Conservation (phyloP, 2,329 filamentous ascomycete species). For the Fusarium buxicola region DNA sequence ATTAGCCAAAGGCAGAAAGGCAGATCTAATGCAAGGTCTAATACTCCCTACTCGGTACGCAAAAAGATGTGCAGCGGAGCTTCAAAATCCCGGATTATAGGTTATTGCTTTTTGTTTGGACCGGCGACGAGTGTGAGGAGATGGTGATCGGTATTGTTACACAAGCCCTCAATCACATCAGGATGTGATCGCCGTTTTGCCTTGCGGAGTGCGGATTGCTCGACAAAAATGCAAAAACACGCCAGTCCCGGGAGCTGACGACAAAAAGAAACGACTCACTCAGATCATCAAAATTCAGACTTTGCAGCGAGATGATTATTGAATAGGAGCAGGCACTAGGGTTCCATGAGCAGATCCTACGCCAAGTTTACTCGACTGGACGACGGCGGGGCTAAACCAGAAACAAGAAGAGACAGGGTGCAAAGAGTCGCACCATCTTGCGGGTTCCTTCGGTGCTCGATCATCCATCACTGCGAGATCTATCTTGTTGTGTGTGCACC, state of each 20-base stretch:
- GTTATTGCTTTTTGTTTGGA: constrained; percentile 6
- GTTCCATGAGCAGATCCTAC: constrained; percentile 40
- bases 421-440: not conserved
- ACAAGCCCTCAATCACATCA: constrained; percentile 25
- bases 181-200: constrained; percentile 29
- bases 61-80: constrained; percentile 25
- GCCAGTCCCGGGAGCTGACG: constrained; percentile 7
- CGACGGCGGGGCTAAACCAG: constrained; percentile 29
- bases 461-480: not conserved
- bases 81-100: constrained; percentile 6
- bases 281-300: constrained; percentile 1
- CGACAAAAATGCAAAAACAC: constrained; percentile 13
- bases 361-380: constrained; percentile 39
- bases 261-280: constrained; percentile 18
- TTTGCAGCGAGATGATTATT: not conserved
- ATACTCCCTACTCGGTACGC: no score
- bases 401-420: constrained; percentile 13
- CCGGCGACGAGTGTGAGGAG: not conserved
- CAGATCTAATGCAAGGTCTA: constrained; percentile 12
- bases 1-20: constrained; percentile 12
- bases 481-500: not conserved
- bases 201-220: constrained; percentile 17
- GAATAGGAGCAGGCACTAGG: constrained; percentile 12
- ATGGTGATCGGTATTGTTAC: constrained; percentile 25
- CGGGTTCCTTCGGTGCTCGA: not conserved